Evolutionary conservation across 2,329 filamentous ascomycete species (phyloP).

Genomic region (Tolypocladium amazonense): DNA sequence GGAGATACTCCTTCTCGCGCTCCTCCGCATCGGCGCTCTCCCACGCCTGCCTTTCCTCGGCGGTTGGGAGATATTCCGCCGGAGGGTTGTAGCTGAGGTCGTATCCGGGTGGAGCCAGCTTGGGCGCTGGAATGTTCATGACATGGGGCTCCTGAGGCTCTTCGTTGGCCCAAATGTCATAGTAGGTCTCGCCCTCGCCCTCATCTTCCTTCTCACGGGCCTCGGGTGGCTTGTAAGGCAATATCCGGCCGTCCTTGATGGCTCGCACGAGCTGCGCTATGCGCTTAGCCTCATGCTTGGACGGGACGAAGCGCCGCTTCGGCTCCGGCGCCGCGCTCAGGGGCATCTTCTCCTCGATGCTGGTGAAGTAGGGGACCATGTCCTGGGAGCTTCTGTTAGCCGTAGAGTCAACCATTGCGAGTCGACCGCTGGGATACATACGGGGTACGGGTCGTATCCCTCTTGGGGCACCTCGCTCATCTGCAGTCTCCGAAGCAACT

Average conservation of each 20-base stretch:
- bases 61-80: constrained; percentile 81
- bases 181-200: constrained; percentile 60
- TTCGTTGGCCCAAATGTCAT: constrained; percentile 94
- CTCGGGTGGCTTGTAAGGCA: constrained; percentile 73
- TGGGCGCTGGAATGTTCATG: constrained; percentile 93
- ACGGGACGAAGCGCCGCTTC: constrained; percentile 89
- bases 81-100: constrained; percentile 96
- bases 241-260: constrained; percentile 85
- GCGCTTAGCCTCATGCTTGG: constrained; percentile 91
- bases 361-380: constrained; percentile 88
- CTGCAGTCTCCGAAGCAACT: constrained; percentile 79
- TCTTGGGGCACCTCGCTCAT: constrained; percentile 81
- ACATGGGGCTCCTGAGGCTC: constrained; percentile 69
- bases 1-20: constrained; percentile 78
- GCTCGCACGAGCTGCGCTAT: constrained; percentile 96
- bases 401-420: background rate
- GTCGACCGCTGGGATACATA: constrained; percentile 23
- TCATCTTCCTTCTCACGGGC: constrained; percentile 59
- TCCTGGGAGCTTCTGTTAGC: constrained; percentile 35
- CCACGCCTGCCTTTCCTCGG: constrained; percentile 77
- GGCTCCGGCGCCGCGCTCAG: constrained; percentile 90
- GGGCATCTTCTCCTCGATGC: constrained; percentile 86
- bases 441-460: constrained; percentile 86
- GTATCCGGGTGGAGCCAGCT: constrained; percentile 84
- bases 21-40: constrained; percentile 82